phyloP scores from a whole-genome alignment of 345 rosid genomes.

The Alliaria petiolata region DNA sequence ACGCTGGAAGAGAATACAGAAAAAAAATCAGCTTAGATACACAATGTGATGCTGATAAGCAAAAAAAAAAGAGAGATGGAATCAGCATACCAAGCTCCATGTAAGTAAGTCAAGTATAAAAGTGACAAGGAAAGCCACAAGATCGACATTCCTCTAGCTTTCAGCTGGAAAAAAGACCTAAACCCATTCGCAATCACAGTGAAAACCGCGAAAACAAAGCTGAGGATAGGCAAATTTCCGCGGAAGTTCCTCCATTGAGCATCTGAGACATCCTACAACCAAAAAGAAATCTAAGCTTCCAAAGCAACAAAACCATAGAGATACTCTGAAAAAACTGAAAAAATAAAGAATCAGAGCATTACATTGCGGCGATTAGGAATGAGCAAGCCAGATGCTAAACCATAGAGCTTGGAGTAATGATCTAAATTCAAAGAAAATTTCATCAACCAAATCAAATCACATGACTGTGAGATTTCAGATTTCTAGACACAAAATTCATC shows the following conservation, averaged over 20 bases:
- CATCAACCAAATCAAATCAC: neutral
- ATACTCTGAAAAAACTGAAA: neutral
- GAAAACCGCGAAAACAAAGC: conserved; percentile 51
- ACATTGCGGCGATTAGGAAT: conserved; percentile 57
- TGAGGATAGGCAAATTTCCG: conserved; percentile 68
- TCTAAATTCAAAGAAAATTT: conserved; percentile 34
- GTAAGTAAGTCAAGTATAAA: conserved; percentile 64
- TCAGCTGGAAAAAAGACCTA: conserved; percentile 41
- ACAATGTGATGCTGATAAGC: neutral
- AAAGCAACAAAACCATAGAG: too few relatives aligned
- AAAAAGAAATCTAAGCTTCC: neutral
- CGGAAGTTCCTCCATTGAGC: conserved; percentile 91
- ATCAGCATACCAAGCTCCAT: conserved; percentile 74
- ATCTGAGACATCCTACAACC: conserved; percentile 69
- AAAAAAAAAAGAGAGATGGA: neutral
- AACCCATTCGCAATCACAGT: conserved; percentile 42
- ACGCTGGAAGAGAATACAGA: conserved; percentile 36
- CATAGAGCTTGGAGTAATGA: conserved; percentile 54
- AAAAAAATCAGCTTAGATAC: neutral
- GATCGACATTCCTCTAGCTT: conserved; percentile 64
- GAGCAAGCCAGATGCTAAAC: conserved; percentile 69
- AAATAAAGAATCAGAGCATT: neutral
- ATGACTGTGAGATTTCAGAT: too few relatives aligned
- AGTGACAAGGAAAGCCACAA: conserved; percentile 71
- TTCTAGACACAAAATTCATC: neutral